Evolutionary conservation across 2,329 filamentous ascomycete species (phyloP), one percentile per base, ranked within the genome.

Genomic region (Paecilomyces formosus): DNA sequence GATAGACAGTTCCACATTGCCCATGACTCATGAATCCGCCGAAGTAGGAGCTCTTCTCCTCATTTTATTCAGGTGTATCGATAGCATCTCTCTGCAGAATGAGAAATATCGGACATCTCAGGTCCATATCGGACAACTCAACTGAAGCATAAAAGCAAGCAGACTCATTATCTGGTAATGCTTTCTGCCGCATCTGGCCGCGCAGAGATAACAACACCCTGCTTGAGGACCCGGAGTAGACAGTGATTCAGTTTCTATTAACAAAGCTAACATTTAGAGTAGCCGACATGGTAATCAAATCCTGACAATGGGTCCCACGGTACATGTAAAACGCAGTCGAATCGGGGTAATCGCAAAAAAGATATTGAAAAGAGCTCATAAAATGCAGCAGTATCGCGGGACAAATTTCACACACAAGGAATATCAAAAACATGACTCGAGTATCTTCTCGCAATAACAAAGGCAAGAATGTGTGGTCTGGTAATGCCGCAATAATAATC

Each of bases 301-400:
- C 63, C 61, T 63, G 57, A 31, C 50, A 58, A 58, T 55, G 55
- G 54, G 58, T 57, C 57, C 51, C 33, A 58, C 39, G 56, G 22
- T 50, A 9, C 51, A 56, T 63, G 53, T 55, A 28, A 49, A 56
- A 56, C 56, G n/a, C 54, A 51, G 21, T 58, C 30, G 59, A 63
- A 56, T 59, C 62, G 63, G 65, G 28, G 58, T 63, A 55, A 45
- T 45, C 39, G 39, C 39, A 45, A n/a, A 45, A 45, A 21, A 45
- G 30, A 31, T n/a, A n/a, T 45, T 8, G 15, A 45, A 45, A 31
- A 18, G 39, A 45, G 39, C 39, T 45, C 39, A 45, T 45, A 45
- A 45, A 45, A 45, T 45, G 39, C 39, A 18, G 39, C 39, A 45
- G n/a, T 7, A 18, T 21, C 1, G n/a, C 39, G 18, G 39, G n/a